Evolutionary conservation across 768 basidiomycete species (phyloP).

Genomic region (Tylopilus sp.): DNA sequence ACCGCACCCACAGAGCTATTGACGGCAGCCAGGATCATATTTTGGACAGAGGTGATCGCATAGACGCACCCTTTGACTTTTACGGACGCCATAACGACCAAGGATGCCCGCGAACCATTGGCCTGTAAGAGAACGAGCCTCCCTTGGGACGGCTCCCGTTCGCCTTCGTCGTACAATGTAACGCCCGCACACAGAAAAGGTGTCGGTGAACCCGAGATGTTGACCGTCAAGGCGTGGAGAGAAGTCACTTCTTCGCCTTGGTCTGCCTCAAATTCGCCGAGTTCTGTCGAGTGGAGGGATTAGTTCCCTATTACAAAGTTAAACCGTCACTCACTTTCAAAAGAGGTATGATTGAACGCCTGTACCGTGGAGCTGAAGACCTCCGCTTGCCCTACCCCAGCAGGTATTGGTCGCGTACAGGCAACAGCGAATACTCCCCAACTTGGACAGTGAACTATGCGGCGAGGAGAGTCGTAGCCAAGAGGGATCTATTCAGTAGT

Average conservation of each 20-base stretch:
- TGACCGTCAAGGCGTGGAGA: slow-evolving; percentile 34
- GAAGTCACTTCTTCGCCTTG: slow-evolving; percentile 63
- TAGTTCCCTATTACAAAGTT: neutral
- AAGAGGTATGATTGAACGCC: slow-evolving; percentile 61
- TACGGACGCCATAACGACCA: slow-evolving; percentile 38
- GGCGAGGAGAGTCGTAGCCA: slow-evolving; percentile 67
- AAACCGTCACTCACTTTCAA: slow-evolving; percentile 49
- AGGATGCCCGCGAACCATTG: slow-evolving; percentile 21
- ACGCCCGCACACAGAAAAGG: slow-evolving; percentile 53
- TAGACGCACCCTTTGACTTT: slow-evolving; percentile 68
- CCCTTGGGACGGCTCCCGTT: slow-evolving; percentile 53
- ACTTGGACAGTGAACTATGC: slow-evolving; percentile 56
- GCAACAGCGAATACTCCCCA: slow-evolving; percentile 64
- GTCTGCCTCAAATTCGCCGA: slow-evolving; percentile 30
- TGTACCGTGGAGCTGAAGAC: slow-evolving; percentile 54
- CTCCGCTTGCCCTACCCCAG: slow-evolving; percentile 50
- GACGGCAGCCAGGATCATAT: slow-evolving; percentile 62
- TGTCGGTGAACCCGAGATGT: slow-evolving; percentile 28
- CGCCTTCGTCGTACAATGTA: slow-evolving; percentile 38
- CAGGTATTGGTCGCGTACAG: slow-evolving; percentile 52
- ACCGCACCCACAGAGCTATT: slow-evolving; percentile 64
- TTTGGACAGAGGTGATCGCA: slow-evolving; percentile 48
- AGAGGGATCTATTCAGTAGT: slow-evolving; percentile 52
- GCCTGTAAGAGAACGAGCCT: slow-evolving; percentile 55
- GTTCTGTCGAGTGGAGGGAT: slow-evolving; percentile 15